Evolutionary conservation across 106 monocot genomes (phyloP).

Genomic region (Platanthera zijinensis): DNA sequence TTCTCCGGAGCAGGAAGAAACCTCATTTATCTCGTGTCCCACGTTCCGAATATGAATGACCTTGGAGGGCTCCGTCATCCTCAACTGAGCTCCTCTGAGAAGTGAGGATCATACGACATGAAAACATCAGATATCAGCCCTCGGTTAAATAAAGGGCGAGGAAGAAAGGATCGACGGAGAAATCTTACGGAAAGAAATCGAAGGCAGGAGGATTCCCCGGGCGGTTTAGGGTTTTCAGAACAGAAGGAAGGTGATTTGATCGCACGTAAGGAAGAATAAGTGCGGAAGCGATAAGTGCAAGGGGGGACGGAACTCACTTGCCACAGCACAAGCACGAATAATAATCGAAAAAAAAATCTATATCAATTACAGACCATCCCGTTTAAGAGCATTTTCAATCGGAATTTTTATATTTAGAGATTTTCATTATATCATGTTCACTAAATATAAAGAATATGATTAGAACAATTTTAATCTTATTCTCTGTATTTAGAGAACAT

Average conservation of each 20-base stretch:
- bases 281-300: too few relatives aligned
- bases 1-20: not conserved
- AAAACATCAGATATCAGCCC: not conserved
- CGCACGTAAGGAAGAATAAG: too few relatives aligned
- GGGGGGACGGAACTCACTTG: too few relatives aligned
- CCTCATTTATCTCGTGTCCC: constrained; percentile 63
- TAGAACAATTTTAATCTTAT: too few relatives aligned
- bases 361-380: too few relatives aligned
- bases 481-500: too few relatives aligned
- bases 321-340: too few relatives aligned
- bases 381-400: too few relatives aligned
- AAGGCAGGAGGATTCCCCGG: not conserved
- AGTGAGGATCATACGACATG: not conserved
- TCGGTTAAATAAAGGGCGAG: not conserved
- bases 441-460: too few relatives aligned
- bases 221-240: not conserved
- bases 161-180: not conserved
- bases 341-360: too few relatives aligned
- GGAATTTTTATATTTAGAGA: too few relatives aligned
- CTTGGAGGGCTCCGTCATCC: constrained; percentile 84
- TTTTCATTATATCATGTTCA: too few relatives aligned
- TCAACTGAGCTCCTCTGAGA: not conserved
- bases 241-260: not conserved
- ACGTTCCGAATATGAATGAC: constrained; percentile 94
- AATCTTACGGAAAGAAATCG: not conserved